Percentiles rank a stretch among this genome's conserved stretches.
phyloP scores from a whole-genome alignment of 208 protist species.

The Leishmania amazonensis region DNA sequence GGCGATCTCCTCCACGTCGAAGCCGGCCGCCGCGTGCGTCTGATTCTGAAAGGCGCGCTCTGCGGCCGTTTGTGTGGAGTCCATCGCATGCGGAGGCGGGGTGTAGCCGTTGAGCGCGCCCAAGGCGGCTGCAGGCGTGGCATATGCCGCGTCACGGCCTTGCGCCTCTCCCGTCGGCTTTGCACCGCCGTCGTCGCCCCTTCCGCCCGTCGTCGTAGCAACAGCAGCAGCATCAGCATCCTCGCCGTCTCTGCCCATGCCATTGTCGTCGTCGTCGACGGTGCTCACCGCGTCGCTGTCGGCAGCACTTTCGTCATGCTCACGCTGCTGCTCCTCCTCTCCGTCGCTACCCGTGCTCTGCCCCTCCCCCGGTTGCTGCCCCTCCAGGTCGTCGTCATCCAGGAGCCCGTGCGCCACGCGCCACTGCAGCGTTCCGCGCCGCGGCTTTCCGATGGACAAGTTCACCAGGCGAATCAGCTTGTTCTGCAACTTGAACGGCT shows the following conservation, averaged over 20 bases:
- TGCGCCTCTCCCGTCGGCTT: not conserved
- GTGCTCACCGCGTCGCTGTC: not conserved
- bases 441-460: slow-evolving; percentile 75
- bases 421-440: slow-evolving; percentile 33
- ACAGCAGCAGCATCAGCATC: not conserved
- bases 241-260: not conserved
- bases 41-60: slow-evolving; percentile 26
- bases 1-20: slow-evolving; percentile 33
- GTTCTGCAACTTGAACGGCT: slow-evolving; percentile 86
- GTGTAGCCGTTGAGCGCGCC: not conserved
- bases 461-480: slow-evolving; percentile 86
- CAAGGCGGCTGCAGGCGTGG: not conserved
- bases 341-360: not conserved
- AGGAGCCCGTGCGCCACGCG: slow-evolving; percentile 18
- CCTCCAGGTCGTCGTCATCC: slow-evolving; percentile 8
- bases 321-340: slow-evolving; percentile 1
- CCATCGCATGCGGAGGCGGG: slow-evolving; percentile 2
- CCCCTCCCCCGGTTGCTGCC: slow-evolving; percentile 8
- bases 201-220: not conserved
- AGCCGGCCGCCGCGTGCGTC: slow-evolving; percentile 38
- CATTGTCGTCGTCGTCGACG: not conserved
- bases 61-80: slow-evolving; percentile 14
- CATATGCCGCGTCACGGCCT: not conserved
- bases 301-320: slow-evolving; percentile 3
- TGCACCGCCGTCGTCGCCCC: not conserved